phyloP scores from a whole-genome alignment of 192 early-diverging fungal genomes.

The Rhizoclosmatium globosum region DNA sequence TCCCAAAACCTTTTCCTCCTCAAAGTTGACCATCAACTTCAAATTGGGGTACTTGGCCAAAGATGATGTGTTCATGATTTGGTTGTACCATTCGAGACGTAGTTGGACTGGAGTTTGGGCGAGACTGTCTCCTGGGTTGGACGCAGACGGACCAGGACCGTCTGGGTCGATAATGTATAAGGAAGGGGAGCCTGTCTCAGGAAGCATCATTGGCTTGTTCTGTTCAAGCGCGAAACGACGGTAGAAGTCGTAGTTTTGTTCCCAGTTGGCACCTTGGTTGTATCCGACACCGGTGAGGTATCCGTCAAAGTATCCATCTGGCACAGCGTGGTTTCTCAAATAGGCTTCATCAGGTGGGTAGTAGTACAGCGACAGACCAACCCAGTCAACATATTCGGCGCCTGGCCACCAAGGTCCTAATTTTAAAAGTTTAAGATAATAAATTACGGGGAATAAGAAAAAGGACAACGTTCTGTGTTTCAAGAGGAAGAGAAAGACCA shows the following conservation, averaged over 20 bases:
- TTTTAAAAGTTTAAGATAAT: constrained; percentile 14
- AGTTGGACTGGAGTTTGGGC: constrained; percentile 32
- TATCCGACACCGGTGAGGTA: constrained; percentile 18
- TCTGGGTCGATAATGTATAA: background rate
- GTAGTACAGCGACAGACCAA: constrained; percentile 52
- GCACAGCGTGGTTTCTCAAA: background rate
- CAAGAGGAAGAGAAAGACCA: background rate
- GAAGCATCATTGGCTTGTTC: constrained; percentile 52
- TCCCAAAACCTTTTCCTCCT: constrained; percentile 42
- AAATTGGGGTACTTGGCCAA: constrained; percentile 33
- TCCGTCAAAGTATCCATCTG: constrained; percentile 22
- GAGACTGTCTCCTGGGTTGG: background rate
- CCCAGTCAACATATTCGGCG: constrained; percentile 56
- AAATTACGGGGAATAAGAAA: too few relatives aligned
- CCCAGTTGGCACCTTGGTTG: background rate
- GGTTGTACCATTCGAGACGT: constrained; percentile 48
- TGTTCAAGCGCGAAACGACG: constrained; percentile 27
- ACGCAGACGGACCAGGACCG: background rate
- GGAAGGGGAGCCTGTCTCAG: constrained; percentile 48
- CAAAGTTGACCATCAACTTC: constrained; percentile 53
- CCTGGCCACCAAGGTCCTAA: constrained; percentile 23
- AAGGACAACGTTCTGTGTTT: too few relatives aligned
- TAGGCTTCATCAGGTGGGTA: constrained; percentile 21
- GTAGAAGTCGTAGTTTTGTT: constrained; percentile 51
- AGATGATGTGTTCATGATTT: constrained; percentile 4